These are phyloP conservation scores for Chaetomium sp. DNA, from an alignment of 2,329 filamentous ascomycete species.

Conservation along the genomic window DNA sequence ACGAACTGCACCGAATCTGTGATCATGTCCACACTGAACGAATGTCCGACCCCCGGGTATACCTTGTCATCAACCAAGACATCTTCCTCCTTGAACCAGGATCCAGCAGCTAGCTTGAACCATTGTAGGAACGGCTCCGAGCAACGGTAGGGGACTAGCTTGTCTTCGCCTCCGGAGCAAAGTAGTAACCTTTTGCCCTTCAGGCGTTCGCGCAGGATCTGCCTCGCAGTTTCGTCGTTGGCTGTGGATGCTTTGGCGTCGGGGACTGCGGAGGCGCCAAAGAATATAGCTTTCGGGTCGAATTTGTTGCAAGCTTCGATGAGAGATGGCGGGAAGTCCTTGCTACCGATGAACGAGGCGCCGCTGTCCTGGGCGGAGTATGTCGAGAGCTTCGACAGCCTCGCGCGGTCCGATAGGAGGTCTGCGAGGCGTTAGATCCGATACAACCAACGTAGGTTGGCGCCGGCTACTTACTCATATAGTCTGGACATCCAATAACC, in stretches of 20 bases:
- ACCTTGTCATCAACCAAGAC: slow-evolving; percentile 65
- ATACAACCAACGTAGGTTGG: neutral
- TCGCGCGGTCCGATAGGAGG: slow-evolving; percentile 78
- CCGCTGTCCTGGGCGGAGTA: slow-evolving; percentile 61
- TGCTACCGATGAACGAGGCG: slow-evolving; percentile 70
- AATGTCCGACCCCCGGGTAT: slow-evolving; percentile 69
- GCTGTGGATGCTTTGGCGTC: neutral
- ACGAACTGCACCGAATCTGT: slow-evolving; percentile 67
- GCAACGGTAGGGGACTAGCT: slow-evolving; percentile 69
- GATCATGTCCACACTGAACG: slow-evolving; percentile 69
- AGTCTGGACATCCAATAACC: slow-evolving; percentile 90
- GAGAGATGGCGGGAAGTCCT: slow-evolving; percentile 73
- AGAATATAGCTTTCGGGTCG: slow-evolving; percentile 77
- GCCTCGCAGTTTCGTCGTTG: slow-evolving; percentile 40
- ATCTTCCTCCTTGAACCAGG: slow-evolving; percentile 58
- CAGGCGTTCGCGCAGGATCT: slow-evolving; percentile 54
- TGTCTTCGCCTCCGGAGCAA: slow-evolving; percentile 68
- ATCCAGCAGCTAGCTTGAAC: slow-evolving; percentile 56
- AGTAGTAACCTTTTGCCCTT: slow-evolving; percentile 65
- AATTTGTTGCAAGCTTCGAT: slow-evolving; percentile 62
- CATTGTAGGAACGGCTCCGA: slow-evolving; percentile 63
- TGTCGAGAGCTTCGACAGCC: slow-evolving; percentile 64
- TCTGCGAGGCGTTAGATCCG: slow-evolving; percentile 38
- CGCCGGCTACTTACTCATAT: slow-evolving; percentile 57
- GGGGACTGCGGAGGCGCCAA: slow-evolving; percentile 50